Base-by-base conservation (phyloP, 805 yeast species). In the Myxozyma geophila region DNA sequence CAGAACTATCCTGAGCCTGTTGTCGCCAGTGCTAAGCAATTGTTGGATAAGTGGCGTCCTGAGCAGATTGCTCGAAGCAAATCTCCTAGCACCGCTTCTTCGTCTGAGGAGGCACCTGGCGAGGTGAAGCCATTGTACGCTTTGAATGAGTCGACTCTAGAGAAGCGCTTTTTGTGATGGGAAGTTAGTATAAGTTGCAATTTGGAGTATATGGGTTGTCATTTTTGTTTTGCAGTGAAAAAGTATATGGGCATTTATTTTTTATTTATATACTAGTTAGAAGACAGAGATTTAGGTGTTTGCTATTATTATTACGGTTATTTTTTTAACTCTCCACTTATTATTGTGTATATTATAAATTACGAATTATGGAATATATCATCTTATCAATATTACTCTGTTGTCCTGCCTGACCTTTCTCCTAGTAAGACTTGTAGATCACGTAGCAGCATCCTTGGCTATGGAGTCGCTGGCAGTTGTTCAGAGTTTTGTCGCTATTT, bases 1-100 rank as follows among this genome's bases (percentile, higher is more conserved):
- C 52, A 66, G 43, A 49, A 59, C 10, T 74, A 74, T 52, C 77
- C 77, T 10, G 70, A 67, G 36, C 73, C 75, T 9, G 77, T 74
- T n/a, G 63, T 74, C 10, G 62, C 69, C 28, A 67, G 71, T 60
- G 75, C 73, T 19, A 47, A 39, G 47, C 36, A 39, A 13, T 19
- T 46, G 7, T 8, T 55, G 19, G 21, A 17, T 17, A 37, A 55
- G 17, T 37, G 33, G 37, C 36, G 54, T 10, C 15, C 23, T n/a
- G 35, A 12, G 9, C 47, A 28, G 28, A 28, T 28, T 28, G 28
- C 19, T 35, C 52, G 9, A 23, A 7, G 21, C 19, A 6, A 13
- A 43, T 17, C 21, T 13, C 19, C 21, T 43, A 43, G 47, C 47
- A 43, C 47, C 2, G 47, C 47, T 43, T 43, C 47, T n/a, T 43